These are phyloP conservation scores for Ceratobasidium sp. DNA, from an alignment of 1,284 basidiomycete species.

Conservation along the genomic window DNA sequence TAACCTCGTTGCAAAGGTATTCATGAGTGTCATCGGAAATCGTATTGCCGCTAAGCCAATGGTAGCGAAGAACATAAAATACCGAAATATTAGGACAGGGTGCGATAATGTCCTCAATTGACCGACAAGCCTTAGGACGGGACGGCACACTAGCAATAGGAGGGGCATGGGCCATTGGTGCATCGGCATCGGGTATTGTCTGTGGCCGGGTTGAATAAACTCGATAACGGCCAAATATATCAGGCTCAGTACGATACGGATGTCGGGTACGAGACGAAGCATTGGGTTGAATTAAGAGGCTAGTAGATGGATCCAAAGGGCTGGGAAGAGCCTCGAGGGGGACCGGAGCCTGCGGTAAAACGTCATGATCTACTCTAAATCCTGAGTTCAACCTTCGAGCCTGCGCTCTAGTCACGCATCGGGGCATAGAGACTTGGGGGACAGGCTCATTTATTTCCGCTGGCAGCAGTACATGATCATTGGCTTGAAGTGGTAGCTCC, in stretches of 20 bases:
- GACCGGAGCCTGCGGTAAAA: no score
- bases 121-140: no score
- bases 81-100: conserved; percentile 19
- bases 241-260: background rate
- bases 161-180: background rate
- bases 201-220: background rate
- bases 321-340: no score
- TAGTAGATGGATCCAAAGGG: no score
- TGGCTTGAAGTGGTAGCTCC: no score
- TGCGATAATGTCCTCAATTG: background rate
- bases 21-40: background rate
- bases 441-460: no score
- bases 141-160: no score
- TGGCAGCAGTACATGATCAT: no score
- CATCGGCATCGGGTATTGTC: background rate
- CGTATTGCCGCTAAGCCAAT: conserved; percentile 7
- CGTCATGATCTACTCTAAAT: no score
- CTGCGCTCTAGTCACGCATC: no score
- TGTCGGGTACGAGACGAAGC: background rate
- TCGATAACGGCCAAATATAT: background rate
- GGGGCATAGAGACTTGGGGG: no score
- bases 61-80: background rate
- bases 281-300: background rate
- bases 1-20: background rate
- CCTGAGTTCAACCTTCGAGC: no score